A percentile compares a stretch with the other conserved stretches of the same genome.
phyloP scores from a whole-genome alignment of 1,284 basidiomycete genomes.

The Ustilago loliicola region DNA sequence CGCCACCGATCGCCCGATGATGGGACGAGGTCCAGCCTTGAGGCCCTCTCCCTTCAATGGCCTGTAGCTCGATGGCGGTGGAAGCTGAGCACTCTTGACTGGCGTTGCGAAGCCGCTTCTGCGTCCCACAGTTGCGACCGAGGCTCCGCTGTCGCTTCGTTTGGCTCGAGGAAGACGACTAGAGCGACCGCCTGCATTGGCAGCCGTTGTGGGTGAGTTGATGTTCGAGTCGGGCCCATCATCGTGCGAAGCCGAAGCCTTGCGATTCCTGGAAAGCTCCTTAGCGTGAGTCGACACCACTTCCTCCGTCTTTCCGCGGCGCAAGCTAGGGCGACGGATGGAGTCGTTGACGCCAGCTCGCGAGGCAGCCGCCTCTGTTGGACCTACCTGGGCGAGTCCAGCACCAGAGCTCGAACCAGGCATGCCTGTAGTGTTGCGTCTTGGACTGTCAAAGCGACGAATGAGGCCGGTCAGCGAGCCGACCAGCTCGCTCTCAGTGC shows the following conservation, averaged over 20 bases:
- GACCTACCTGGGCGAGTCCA: neutral
- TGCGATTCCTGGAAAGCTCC: slow-evolving; percentile 23
- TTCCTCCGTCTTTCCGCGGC: slow-evolving; percentile 76
- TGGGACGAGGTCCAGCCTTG: slow-evolving; percentile 49
- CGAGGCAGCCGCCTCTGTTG: neutral
- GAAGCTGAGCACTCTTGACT: slow-evolving; percentile 17
- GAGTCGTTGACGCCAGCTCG: slow-evolving; percentile 19
- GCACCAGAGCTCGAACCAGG: slow-evolving; percentile 6
- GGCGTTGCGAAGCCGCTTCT: slow-evolving; percentile 42
- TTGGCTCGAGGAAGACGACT: slow-evolving; percentile 50
- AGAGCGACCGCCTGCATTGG: slow-evolving; percentile 8
- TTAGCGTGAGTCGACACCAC: slow-evolving; percentile 59
- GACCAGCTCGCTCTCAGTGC: slow-evolving; percentile 55
- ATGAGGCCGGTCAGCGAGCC: slow-evolving; percentile 39
- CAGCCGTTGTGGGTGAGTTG: slow-evolving; percentile 19
- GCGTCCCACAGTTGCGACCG: slow-evolving; percentile 29
- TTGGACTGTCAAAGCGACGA: slow-evolving; percentile 51
- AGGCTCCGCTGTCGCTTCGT: slow-evolving; percentile 39
- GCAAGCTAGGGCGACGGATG: slow-evolving; percentile 73
- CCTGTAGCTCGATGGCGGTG: slow-evolving; percentile 47
- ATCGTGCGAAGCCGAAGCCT: slow-evolving; percentile 23
- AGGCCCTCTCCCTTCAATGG: slow-evolving; percentile 46
- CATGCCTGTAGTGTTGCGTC: slow-evolving; percentile 26
- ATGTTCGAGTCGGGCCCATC: slow-evolving; percentile 19
- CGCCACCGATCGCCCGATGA: slow-evolving; percentile 47